Conservation (phyloP, 495 filamentous ascomycete genomes). For the Talaromyces ruber region DNA sequence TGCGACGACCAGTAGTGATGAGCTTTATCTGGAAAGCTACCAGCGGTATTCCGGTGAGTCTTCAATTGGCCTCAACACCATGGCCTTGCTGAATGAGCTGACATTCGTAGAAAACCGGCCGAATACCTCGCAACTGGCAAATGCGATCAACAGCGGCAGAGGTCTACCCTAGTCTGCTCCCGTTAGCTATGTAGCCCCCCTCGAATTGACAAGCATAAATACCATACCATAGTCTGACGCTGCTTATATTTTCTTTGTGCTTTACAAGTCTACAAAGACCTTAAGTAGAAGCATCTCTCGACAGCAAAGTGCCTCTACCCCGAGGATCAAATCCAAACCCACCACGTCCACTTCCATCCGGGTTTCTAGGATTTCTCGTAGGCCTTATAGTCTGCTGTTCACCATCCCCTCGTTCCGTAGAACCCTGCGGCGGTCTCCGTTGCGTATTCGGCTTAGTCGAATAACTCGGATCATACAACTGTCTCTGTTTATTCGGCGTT, state of each 20-base stretch:
- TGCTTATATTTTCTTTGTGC: background rate
- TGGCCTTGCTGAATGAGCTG: constrained; percentile 12
- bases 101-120: constrained; percentile 45
- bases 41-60: constrained; percentile 52
- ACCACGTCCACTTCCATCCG: constrained; percentile 65
- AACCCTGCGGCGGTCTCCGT: constrained; percentile 36
- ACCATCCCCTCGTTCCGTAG: constrained; percentile 20
- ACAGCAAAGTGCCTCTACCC: constrained; percentile 27
- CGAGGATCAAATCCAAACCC: constrained; percentile 57
- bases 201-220: background rate
- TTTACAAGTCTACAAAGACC: background rate
- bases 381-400: constrained; percentile 39
- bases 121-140: constrained; percentile 49
- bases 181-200: background rate
- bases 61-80: background rate
- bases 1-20: constrained; percentile 67
- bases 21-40: constrained; percentile 69
- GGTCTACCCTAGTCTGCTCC: constrained; percentile 33
- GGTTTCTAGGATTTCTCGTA: constrained; percentile 63
- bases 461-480: constrained; percentile 70
- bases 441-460: constrained; percentile 52
- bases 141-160: constrained; percentile 49
- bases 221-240: background rate
- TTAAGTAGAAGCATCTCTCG: background rate
- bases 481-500: constrained; percentile 30